These are phyloP conservation scores for Schrenkiella parvula DNA, from an alignment of 345 rosid genomes.

Conservation along the genomic window DNA sequence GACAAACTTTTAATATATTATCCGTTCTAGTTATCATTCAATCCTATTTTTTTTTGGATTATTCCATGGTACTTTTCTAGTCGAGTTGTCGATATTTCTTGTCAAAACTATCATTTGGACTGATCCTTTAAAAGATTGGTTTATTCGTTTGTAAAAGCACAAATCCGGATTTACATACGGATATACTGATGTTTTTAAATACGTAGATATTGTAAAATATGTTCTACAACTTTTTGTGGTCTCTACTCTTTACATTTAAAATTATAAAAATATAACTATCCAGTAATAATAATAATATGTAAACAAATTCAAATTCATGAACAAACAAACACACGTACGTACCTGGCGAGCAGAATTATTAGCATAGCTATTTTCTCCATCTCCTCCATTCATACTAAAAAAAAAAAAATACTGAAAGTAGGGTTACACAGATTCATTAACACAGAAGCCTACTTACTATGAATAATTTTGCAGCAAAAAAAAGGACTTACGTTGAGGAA, in stretches of 20 bases:
- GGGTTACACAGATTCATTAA: not conserved
- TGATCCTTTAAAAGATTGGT: not conserved
- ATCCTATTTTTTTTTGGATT: too few relatives aligned
- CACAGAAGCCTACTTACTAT: not conserved
- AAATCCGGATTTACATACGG: too few relatives aligned
- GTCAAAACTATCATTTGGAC: not conserved
- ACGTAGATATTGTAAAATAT: too few relatives aligned
- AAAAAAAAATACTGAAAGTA: too few relatives aligned
- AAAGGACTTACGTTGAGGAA: not conserved
- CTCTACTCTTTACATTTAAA: not conserved
- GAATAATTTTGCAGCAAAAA: too few relatives aligned
- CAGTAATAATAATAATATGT: too few relatives aligned
- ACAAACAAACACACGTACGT: not conserved
- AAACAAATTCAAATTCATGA: not conserved
- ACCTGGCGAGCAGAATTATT: not conserved
- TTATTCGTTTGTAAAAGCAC: not conserved
- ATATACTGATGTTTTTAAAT: too few relatives aligned
- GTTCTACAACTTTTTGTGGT: too few relatives aligned
- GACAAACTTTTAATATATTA: too few relatives aligned
- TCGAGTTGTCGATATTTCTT: too few relatives aligned
- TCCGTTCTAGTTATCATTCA: too few relatives aligned
- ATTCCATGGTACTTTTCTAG: too few relatives aligned
- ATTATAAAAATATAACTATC: not conserved
- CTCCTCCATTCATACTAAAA: constrained; percentile 6
- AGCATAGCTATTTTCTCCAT: constrained; percentile 6